Conservation (phyloP, 2,329 filamentous ascomycete species). For the Penicillium hesseltinei region DNA sequence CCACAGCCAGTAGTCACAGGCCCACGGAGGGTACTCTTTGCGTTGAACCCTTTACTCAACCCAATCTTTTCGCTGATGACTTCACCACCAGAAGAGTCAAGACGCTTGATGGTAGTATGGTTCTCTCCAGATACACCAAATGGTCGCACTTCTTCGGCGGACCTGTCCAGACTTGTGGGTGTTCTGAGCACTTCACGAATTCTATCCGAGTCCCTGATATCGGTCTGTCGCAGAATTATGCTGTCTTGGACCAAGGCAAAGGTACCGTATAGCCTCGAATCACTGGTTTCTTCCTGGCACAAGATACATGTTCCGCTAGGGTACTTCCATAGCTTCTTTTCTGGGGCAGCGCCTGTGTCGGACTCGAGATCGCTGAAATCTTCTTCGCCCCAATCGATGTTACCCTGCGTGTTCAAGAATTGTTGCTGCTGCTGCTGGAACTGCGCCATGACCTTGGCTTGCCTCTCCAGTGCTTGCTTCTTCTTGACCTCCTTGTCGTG, state of each 20-base stretch:
- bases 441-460: slow-evolving; percentile 94
- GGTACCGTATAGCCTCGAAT: slow-evolving; percentile 83
- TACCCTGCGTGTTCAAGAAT: slow-evolving; percentile 85
- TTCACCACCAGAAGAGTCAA: slow-evolving; percentile 68
- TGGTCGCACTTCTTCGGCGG: slow-evolving; percentile 77
- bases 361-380: slow-evolving; percentile 66
- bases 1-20: slow-evolving; percentile 89
- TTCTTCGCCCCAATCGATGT: slow-evolving; percentile 83
- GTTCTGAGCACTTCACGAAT: slow-evolving; percentile 78
- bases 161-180: slow-evolving; percentile 78
- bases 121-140: slow-evolving; percentile 92
- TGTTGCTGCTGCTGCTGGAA: slow-evolving; percentile 97
- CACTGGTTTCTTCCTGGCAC: slow-evolving; percentile 93
- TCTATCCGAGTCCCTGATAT: slow-evolving; percentile 76
- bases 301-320: slow-evolving; percentile 91
- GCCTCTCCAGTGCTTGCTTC: slow-evolving; percentile 81
- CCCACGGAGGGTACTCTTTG: slow-evolving; percentile 63
- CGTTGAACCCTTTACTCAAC: slow-evolving; percentile 84
- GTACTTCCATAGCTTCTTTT: slow-evolving; percentile 82
- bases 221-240: slow-evolving; percentile 80
- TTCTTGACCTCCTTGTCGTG: slow-evolving; percentile 74
- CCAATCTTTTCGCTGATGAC: slow-evolving; percentile 74
- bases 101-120: slow-evolving; percentile 70
- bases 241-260: slow-evolving; percentile 89
- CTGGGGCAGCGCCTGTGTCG: slow-evolving; percentile 51